Evolutionary conservation across 441 rosid species (phyloP).

Genomic region (Breynia disticha): DNA sequence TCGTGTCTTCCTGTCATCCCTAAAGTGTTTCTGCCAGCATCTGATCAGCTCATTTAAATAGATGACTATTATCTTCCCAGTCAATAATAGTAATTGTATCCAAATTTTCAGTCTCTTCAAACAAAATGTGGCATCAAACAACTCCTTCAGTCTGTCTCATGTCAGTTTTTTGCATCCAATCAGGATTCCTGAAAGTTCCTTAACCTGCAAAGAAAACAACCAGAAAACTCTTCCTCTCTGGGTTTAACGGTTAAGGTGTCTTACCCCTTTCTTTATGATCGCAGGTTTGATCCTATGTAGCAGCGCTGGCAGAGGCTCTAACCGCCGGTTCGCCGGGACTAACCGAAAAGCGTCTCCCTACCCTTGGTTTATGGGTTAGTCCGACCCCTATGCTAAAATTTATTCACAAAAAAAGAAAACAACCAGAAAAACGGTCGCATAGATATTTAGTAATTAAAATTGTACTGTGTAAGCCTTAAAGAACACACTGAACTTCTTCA

Average conservation of each 20-base stretch:
- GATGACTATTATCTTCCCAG: not conserved
- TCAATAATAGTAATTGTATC: not conserved
- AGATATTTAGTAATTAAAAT: not conserved
- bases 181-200: conserved; percentile 38
- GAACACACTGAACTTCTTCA: not conserved
- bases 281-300: no score
- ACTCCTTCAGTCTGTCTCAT: conserved; percentile 1
- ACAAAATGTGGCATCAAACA: not conserved
- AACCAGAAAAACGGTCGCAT: not conserved
- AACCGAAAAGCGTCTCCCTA: no score
- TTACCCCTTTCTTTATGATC: no score
- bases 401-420: no score
- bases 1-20: not conserved
- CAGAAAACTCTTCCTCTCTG: no score
- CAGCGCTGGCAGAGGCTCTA: no score
- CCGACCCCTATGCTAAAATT: no score
- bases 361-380: no score
- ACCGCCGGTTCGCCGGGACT: no score
- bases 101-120: not conserved
- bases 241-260: no score
- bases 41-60: not conserved
- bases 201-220: conserved; percentile 28
- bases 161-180: conserved; percentile 8
- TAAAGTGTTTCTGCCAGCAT: not conserved
- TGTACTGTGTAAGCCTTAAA: no score